A percentile compares a stretch with the other conserved stretches of the same genome.
phyloP scores from a whole-genome alignment of 163 green algal species.

The Volvox carteri region DNA sequence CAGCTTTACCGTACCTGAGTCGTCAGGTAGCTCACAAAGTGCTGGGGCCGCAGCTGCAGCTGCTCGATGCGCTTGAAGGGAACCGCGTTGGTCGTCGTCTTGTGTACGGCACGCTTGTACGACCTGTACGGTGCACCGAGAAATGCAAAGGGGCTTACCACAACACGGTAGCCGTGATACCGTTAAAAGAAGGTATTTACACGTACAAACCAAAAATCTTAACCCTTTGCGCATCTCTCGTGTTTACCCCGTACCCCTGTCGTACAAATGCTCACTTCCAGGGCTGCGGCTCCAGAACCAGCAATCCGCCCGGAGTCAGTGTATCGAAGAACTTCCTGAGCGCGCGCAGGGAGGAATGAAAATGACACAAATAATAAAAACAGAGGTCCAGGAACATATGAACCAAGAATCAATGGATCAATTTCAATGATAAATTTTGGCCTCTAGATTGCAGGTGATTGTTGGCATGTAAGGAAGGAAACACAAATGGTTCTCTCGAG shows the following conservation, averaged over 20 bases:
- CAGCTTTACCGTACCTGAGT: neutral
- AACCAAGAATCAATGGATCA: too few species aligned
- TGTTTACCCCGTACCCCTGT: neutral
- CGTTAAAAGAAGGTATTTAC: too few species aligned
- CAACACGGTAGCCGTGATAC: too few species aligned
- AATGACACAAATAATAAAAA: too few species aligned
- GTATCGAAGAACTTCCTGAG: constrained; percentile 51
- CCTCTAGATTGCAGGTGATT: too few species aligned
- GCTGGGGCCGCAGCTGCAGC: constrained; percentile 69
- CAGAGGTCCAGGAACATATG: too few species aligned
- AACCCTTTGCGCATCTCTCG: neutral
- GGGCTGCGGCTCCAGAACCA: constrained; percentile 95
- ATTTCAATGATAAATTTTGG: too few species aligned
- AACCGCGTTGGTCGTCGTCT: constrained; percentile 66
- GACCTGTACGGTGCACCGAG: constrained; percentile 5
- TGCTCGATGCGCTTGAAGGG: constrained; percentile 58
- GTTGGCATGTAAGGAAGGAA: too few species aligned
- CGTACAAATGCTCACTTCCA: constrained; percentile 83
- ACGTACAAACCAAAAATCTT: too few species aligned
- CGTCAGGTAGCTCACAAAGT: constrained; percentile 65
- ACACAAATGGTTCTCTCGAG: too few species aligned
- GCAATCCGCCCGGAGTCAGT: constrained; percentile 78
- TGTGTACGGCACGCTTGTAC: constrained; percentile 75
- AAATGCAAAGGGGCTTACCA: too few species aligned
- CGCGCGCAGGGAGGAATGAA: too few species aligned